A percentile compares a stretch with the other conserved stretches of the same genome.
These are phyloP conservation scores for Beauveria sp. DNA, from an alignment of 2,329 filamentous ascomycete species.

Conservation along the genomic window DNA sequence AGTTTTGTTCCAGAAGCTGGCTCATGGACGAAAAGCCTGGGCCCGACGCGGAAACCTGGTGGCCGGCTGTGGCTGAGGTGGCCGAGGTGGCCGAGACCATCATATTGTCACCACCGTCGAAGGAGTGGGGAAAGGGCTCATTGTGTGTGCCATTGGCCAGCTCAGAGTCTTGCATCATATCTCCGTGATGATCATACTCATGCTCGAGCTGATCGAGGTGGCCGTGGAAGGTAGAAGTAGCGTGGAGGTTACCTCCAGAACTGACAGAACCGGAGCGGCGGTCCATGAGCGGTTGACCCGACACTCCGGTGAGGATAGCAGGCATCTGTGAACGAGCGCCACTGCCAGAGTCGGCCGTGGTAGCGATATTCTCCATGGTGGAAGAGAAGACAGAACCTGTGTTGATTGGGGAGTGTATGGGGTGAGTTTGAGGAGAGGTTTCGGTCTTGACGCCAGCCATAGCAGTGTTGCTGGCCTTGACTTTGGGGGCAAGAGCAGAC, in stretches of 20 bases:
- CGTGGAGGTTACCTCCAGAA: constrained; percentile 58
- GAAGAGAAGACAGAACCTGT: constrained; percentile 38
- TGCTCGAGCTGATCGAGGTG: constrained; percentile 96
- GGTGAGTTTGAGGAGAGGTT: constrained; percentile 62
- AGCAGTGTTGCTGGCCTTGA: constrained; percentile 49
- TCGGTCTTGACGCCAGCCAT: constrained; percentile 47
- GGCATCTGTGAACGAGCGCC: constrained; percentile 26
- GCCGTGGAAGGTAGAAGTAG: constrained; percentile 76
- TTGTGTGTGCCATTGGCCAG: constrained; percentile 47
- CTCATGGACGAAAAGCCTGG: constrained; percentile 56
- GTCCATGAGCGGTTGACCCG: constrained; percentile 29
- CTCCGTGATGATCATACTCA: constrained; percentile 87
- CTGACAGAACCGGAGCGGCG: constrained; percentile 27
- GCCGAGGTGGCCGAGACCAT: constrained; percentile 33
- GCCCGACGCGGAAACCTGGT: constrained; percentile 22
- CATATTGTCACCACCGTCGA: constrained; percentile 43
- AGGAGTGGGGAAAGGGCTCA: constrained; percentile 51
- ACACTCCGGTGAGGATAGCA: constrained; percentile 21
- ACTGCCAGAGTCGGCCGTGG: constrained; percentile 32
- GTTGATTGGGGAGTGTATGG: constrained; percentile 60
- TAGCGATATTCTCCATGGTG: constrained; percentile 39
- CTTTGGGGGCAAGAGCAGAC: constrained; percentile 68
- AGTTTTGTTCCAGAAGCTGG: constrained; percentile 64
- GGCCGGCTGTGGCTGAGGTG: constrained; percentile 24
- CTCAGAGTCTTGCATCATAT: constrained; percentile 79